A percentile compares a stretch with the other conserved stretches of the same genome.
These are phyloP conservation scores for Nadsonia commutata DNA, from an alignment of 1,139 yeast genomes.

Conservation along the genomic window DNA sequence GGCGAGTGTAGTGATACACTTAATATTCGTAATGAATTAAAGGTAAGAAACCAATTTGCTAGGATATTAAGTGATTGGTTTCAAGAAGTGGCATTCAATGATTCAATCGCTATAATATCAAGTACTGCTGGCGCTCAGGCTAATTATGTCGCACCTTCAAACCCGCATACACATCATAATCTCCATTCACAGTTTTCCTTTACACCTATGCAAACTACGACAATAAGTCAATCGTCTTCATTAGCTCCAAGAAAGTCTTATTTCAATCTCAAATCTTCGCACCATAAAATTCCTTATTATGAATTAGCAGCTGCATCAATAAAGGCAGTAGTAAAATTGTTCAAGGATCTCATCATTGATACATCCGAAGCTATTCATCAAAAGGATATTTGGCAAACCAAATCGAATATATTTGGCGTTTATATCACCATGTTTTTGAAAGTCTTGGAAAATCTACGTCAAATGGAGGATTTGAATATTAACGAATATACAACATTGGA, in stretches of 20 bases:
- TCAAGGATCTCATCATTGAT: conserved; percentile 8
- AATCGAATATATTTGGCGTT: conserved; percentile 4
- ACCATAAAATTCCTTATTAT: neutral
- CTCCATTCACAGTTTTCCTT: too few species aligned
- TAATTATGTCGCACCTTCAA: too few species aligned
- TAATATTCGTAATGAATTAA: conserved; percentile 37
- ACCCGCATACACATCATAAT: too few species aligned
- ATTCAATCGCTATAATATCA: conserved; percentile 4
- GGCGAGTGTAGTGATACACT: conserved; percentile 27
- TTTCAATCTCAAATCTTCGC: neutral
- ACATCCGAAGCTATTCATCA: conserved; percentile 28
- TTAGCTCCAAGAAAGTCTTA: neutral
- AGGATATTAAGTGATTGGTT: conserved; percentile 54
- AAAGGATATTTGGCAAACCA: conserved; percentile 10
- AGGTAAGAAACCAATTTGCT: conserved; percentile 45
- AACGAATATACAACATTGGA: neutral
- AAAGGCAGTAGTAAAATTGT: conserved; percentile 6
- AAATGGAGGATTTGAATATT: conserved; percentile 8
- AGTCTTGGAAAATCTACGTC: conserved; percentile 10
- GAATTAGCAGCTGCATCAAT: conserved; percentile 2
- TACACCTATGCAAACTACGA: neutral
- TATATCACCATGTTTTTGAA: conserved; percentile 4
- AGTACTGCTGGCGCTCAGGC: too few species aligned
- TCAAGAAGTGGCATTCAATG: conserved; percentile 17
- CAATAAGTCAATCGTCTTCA: neutral